A percentile compares a stretch with the other conserved stretches of the same genome.
These are phyloP conservation scores for Phaeosphaeria sp. DNA, from an alignment of 2,329 filamentous ascomycete species.

Conservation along the genomic window DNA sequence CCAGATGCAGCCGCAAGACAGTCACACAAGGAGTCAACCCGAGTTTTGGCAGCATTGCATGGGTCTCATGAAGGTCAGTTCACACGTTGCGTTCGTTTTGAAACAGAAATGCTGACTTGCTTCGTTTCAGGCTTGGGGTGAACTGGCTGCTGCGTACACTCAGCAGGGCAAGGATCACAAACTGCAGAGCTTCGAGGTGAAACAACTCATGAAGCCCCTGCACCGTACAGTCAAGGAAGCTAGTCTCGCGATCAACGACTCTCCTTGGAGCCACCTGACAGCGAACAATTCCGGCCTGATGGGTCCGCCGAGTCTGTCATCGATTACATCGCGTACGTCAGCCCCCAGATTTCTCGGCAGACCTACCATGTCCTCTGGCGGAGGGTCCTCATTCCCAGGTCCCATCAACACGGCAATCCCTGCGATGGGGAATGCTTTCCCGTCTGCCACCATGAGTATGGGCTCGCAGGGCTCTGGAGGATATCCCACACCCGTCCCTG, in stretches of 20 bases:
- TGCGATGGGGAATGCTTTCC: constrained; percentile 35
- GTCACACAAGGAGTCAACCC: constrained; percentile 70
- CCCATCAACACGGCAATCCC: constrained; percentile 47
- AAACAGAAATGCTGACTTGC: constrained; percentile 40
- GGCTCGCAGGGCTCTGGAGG: constrained; percentile 45
- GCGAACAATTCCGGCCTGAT: constrained; percentile 36
- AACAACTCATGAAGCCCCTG: constrained; percentile 76
- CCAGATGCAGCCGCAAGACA: constrained; percentile 84
- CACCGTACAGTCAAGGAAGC: constrained; percentile 86
- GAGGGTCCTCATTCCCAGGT: constrained; percentile 38
- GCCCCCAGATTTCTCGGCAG: constrained; percentile 40
- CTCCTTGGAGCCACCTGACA: constrained; percentile 67
- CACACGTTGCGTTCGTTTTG: constrained; percentile 16
- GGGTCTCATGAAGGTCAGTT: constrained; percentile 66
- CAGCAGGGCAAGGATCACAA: constrained; percentile 52
- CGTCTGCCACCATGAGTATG: constrained; percentile 33
- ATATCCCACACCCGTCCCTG: constrained; percentile 69
- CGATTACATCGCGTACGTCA: constrained; percentile 44
- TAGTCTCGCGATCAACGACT: constrained; percentile 72
- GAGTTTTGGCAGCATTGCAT: constrained; percentile 76
- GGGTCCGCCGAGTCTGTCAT: constrained; percentile 42
- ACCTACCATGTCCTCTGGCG: constrained; percentile 30
- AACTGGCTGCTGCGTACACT: constrained; percentile 60
- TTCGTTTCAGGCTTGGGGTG: constrained; percentile 65
- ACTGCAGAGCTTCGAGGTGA: constrained; percentile 69